Conservation (phyloP, 768 basidiomycete species). For the Leccinum obscurum region DNA sequence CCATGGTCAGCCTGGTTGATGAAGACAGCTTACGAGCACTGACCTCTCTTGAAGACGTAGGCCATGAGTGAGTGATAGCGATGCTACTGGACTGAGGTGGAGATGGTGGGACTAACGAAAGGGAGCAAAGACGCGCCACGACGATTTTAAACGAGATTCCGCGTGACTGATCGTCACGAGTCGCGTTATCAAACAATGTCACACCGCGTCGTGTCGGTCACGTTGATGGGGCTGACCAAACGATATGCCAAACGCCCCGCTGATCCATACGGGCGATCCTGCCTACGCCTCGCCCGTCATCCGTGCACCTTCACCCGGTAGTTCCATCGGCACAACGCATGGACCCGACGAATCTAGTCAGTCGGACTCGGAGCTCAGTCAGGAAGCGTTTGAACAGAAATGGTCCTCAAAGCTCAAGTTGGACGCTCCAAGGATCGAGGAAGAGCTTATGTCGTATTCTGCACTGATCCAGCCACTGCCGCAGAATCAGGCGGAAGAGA, state of each 20-base stretch:
- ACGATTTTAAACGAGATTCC: slow-evolving; percentile 30
- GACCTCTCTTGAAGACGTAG: slow-evolving; percentile 60
- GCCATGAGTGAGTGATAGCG: slow-evolving; percentile 36
- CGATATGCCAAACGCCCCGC: slow-evolving; percentile 30
- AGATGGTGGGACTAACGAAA: slow-evolving; percentile 28
- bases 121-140: slow-evolving; percentile 27
- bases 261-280: slow-evolving; percentile 35
- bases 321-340: slow-evolving; percentile 48
- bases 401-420: slow-evolving; percentile 37
- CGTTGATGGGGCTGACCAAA: neutral
- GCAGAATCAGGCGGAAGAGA: slow-evolving; percentile 38
- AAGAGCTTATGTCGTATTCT: slow-evolving; percentile 34
- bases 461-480: slow-evolving; percentile 35
- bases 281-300: slow-evolving; percentile 48
- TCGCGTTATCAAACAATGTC: slow-evolving; percentile 34
- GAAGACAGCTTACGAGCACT: slow-evolving; percentile 16
- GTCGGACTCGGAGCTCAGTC: slow-evolving; percentile 40
- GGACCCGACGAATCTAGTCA: slow-evolving; percentile 45
- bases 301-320: slow-evolving; percentile 47
- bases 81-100: slow-evolving; percentile 5
- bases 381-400: slow-evolving; percentile 39
- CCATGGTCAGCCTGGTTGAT: slow-evolving; percentile 10
- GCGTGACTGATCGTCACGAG: slow-evolving; percentile 32
- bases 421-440: slow-evolving; percentile 38
- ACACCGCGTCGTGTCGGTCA: slow-evolving; percentile 28